Evolutionary conservation across 2,329 filamentous ascomycete genomes (phyloP), one percentile per base, ranked within the genome.

Genomic region (Akanthomyces dipterigenus): DNA sequence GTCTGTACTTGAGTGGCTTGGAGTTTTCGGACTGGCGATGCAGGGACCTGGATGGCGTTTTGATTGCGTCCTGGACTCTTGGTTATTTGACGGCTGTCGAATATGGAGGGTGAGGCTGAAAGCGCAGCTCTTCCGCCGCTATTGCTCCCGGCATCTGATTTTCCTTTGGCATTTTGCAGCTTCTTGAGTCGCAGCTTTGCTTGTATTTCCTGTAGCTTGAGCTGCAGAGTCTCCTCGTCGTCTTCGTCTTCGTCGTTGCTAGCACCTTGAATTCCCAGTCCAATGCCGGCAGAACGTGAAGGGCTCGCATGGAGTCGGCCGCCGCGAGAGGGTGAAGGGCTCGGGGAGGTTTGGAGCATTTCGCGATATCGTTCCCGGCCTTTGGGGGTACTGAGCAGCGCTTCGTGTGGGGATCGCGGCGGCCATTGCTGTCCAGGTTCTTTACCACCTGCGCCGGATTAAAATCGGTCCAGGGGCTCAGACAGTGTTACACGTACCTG

Each of bases 181-280:
- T 88, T 92, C 74, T 97, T 98, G 65, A 98, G 75, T 73, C 88
- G 95, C 57, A 98, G 76, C 63, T 89, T 88, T 7, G 93, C 91
- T 73, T 98, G 88, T 62, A 99, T 96, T 60, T 90, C 91, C 65
- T 93, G 87, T 5, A 98, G 78, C 71, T 96, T 88, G 64, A 99
- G 77, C 70, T 96, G 86, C 38, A 98, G 76, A 1, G 87, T 96
- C 77, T 98, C 93, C 73, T 97, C 93, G 67, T 96, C 93, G 8
- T 96, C 93, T 73, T 97, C 93, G 67, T 96, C 93, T 7, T 96
- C 89, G 5, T 90, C 88, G 0, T 88, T 85, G 11, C 86, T 81
- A 5, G 77, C 77, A 3, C 79, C 54, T 22, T 53, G 46, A 22
- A 62, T 57, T 31, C 60, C 76, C 5, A 74, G 76, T 55, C 76